Conservation (phyloP, 768 basidiomycete genomes). For the Tulasnella sp. region DNA sequence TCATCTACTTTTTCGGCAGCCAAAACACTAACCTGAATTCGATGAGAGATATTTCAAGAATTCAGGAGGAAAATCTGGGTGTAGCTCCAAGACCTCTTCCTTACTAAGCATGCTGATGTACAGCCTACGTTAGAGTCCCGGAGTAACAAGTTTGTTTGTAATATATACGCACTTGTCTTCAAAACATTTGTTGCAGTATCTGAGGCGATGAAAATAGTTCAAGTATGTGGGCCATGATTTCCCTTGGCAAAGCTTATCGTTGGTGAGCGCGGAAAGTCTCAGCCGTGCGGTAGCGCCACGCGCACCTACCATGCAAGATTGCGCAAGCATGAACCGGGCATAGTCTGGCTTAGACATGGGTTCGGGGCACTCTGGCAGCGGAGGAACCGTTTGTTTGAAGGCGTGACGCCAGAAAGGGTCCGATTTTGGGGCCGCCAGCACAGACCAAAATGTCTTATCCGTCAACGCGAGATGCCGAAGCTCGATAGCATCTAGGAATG, state of each 20-base stretch:
- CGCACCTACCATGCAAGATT: neutral
- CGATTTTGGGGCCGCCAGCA: neutral
- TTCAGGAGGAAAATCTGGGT: neutral
- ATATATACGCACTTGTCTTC: neutral
- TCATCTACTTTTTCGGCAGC: neutral
- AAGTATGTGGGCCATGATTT: neutral
- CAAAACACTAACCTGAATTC: neutral
- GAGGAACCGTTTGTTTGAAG: neutral
- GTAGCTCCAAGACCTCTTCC: neutral
- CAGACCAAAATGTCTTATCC: neutral
- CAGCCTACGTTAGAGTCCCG: neutral
- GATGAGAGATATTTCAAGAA: neutral
- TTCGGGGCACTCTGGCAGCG: neutral
- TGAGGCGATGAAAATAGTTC: neutral
- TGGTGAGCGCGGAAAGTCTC: neutral
- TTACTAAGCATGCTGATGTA: neutral
- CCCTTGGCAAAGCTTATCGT: neutral
- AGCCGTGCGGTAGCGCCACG: neutral
- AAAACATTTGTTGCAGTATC: neutral
- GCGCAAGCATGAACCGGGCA: neutral
- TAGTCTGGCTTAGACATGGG: neutral
- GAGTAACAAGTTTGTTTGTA: neutral
- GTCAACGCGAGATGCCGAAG: neutral
- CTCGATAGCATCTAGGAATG: neutral
- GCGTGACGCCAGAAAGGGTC: neutral